Evolutionary conservation across 2,329 filamentous ascomycete genomes (phyloP), one percentile per base, ranked within the genome.

Genomic region (Tolypocladium inflatum): DNA sequence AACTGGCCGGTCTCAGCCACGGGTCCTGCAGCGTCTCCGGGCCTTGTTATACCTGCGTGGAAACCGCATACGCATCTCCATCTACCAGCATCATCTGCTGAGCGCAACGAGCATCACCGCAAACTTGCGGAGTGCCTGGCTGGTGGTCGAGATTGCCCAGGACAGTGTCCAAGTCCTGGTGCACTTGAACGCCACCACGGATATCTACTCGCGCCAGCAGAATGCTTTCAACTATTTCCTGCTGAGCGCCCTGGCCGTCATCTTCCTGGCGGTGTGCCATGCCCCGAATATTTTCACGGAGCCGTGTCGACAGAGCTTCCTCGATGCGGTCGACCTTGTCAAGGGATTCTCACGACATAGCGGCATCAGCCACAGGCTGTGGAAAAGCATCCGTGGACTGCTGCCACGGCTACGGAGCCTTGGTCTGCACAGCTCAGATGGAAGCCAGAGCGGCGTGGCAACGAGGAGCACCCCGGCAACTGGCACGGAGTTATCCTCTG

Each of bases 261-360:
- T 78, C 1, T 73, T 77, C 37, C 68, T 78, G 0, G 78, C 77
- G 1, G 76, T 79, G 0, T 71, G 76, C 3, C 75, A 79, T 60
- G 76, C 73, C 0, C 76, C 77, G 0, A 66, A 68, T 2, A 67
- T 67, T 2, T 80, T 78, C 55, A 71, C 74, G 3, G 71, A 71
- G 10, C 64, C 65, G 0, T 73, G 71, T 55, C 65, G 69, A 4
- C 66, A 68, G 39, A 68, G 61, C 4, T 74, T 74, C 33, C 58
- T 65, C 3, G 66, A 70, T 0, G 71, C 68, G 0, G 65, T 72
- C 2, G 66, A 70, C 1, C 63, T 74, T 0, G 65, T 75, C 1
- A 63, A 66, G 15, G 66, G 65, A 0, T 66, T 74, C 23, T 73
- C 71, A 0, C 63, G 66, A 0, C 62, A 72, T 33, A 72, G 67